Evolutionary conservation across 495 filamentous ascomycete genomes (phyloP).

Genomic region (Aspergillus hancockii): DNA sequence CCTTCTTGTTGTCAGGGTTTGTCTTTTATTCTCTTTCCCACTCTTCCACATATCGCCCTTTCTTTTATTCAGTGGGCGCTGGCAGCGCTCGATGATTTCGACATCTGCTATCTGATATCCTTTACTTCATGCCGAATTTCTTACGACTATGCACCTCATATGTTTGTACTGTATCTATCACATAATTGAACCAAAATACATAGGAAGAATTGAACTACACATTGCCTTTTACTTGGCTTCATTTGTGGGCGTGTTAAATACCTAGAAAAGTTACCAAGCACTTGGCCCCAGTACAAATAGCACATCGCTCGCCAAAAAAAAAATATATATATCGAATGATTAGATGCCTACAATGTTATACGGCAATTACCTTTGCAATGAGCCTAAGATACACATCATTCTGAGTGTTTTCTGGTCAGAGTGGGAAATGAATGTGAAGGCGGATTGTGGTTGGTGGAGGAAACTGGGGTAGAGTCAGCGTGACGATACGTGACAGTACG

Average conservation of each 20-base stretch:
- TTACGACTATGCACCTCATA: slow-evolving; percentile 27
- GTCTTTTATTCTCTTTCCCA: slow-evolving; percentile 12
- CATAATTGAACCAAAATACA: slow-evolving; percentile 14
- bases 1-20: slow-evolving; percentile 15
- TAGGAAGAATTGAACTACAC: slow-evolving; percentile 1
- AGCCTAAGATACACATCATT: not conserved
- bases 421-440: not conserved
- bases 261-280: no score
- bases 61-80: slow-evolving; percentile 29
- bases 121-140: slow-evolving; percentile 18
- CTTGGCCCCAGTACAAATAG: no score
- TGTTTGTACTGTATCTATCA: slow-evolving; percentile 24
- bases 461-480: slow-evolving; percentile 9
- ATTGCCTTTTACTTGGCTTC: no score
- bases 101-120: not conserved
- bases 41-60: slow-evolving; percentile 7
- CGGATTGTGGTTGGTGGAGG: slow-evolving; percentile 6
- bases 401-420: not conserved
- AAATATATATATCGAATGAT: no score
- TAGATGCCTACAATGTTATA: no score
- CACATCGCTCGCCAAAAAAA: no score
- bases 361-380: not conserved
- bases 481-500: slow-evolving; percentile 27
- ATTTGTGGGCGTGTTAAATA: no score
- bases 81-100: slow-evolving; percentile 23